Evolutionary conservation across 2,329 filamentous ascomycete species (phyloP).

Genomic region (Verticillium zaregamsianum): DNA sequence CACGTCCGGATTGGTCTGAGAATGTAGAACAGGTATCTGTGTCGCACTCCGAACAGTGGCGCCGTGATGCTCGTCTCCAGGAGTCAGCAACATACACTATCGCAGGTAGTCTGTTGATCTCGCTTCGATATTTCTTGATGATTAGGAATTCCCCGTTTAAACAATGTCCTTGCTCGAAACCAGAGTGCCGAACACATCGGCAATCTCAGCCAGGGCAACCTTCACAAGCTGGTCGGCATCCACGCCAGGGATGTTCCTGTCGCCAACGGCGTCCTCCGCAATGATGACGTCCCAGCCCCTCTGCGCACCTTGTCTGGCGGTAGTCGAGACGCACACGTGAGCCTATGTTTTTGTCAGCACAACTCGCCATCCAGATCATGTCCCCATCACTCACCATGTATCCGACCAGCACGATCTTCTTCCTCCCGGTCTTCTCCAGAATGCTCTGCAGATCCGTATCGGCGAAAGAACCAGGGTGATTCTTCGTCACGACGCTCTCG

Average conservation of each 20-base stretch:
- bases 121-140: too few relatives aligned
- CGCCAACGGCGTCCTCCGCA: slow-evolving; percentile 58
- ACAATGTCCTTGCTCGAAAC: slow-evolving; percentile 31
- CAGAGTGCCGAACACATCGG: slow-evolving; percentile 59
- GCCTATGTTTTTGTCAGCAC: slow-evolving; percentile 37
- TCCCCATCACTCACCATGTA: slow-evolving; percentile 44
- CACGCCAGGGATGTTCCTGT: slow-evolving; percentile 61
- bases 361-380: neutral
- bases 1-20: too few relatives aligned
- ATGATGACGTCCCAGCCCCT: slow-evolving; percentile 61
- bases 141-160: too few relatives aligned
- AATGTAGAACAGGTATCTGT: too few relatives aligned
- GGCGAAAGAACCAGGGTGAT: slow-evolving; percentile 55
- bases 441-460: slow-evolving; percentile 53
- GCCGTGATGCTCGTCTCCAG: too few relatives aligned
- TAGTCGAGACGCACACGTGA: slow-evolving; percentile 61
- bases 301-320: slow-evolving; percentile 56
- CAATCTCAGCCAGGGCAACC: slow-evolving; percentile 54
- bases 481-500: slow-evolving; percentile 59
- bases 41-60: too few relatives aligned
- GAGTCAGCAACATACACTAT: too few relatives aligned
- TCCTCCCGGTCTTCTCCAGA: slow-evolving; percentile 42
- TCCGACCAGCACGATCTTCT: slow-evolving; percentile 58
- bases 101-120: too few relatives aligned
- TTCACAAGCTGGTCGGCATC: slow-evolving; percentile 46